Conservation (phyloP, 202 grass and related monocot genomes). For the Cymbopogon flexuosus region DNA sequence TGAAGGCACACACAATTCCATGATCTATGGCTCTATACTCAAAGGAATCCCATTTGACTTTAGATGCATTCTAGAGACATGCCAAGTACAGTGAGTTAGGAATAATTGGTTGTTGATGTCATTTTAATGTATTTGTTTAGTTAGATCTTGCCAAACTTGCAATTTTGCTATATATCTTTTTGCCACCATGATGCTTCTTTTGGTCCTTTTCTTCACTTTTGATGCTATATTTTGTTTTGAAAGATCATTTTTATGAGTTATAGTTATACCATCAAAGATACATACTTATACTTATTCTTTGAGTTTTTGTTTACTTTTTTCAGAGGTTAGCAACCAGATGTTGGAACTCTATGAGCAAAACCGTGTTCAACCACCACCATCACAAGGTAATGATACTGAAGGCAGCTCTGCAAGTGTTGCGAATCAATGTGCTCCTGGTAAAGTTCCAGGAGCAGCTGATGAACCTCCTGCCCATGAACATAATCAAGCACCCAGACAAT, state of each 20-base stretch:
- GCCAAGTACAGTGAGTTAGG: neutral
- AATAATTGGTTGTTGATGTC: neutral
- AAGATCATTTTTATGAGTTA: neutral
- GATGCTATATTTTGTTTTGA: neutral
- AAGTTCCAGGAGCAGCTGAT: conserved; percentile 32
- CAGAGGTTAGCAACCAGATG: conserved; percentile 97
- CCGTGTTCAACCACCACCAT: conserved; percentile 29
- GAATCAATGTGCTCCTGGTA: conserved; percentile 36
- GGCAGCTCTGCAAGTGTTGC: conserved; percentile 47
- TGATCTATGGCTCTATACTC: neutral
- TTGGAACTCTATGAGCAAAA: conserved; percentile 86
- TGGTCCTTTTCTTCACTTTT: neutral
- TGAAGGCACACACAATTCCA: neutral
- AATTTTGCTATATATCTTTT: neutral
- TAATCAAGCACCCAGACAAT: conserved; percentile 13
- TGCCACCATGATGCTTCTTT: neutral
- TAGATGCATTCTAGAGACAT: neutral
- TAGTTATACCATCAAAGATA: neutral
- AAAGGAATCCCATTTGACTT: neutral
- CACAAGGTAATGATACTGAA: conserved; percentile 53
- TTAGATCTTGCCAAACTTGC: neutral
- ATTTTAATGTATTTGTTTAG: neutral
- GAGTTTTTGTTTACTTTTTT: neutral
- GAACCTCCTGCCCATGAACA: conserved; percentile 27
- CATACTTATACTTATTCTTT: conserved; percentile 11